Base-by-base conservation (phyloP, 768 basidiomycete genomes). In the Mrakia frigida region DNA sequence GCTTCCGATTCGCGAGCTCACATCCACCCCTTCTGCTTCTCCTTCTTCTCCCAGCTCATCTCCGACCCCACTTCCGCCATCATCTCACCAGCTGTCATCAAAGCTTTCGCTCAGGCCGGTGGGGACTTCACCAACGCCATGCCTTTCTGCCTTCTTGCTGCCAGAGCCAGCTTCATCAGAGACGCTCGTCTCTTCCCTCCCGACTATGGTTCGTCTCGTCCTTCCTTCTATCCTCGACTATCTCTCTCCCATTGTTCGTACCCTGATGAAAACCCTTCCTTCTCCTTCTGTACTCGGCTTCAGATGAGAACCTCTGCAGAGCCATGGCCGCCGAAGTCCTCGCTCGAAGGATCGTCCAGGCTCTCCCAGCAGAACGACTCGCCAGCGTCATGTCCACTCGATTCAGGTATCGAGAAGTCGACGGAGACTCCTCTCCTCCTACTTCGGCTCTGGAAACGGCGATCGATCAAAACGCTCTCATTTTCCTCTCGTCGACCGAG, bases 61-160 rank as follows among this genome's bases (percentile, higher is more conserved):
- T 88, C 86, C 80, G 89, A 90, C 46, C 88, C 93, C 0, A 94
- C 91, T 0, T 92, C 90, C 82, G 88, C 92, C 76, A 86, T 94
- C 70, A 92, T 96, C 61, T 94, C 93, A 0, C 90, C 90, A 1
- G 81, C 81, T 50, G 85, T 96, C 63, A 87, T 98, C 76, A 85
- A 86, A 56, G 89, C 93, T 1, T 98, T 90, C 80, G 87, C 86
- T 37, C 88, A 87, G 70, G 90, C 92, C 33, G 94, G 91, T 11
- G 95, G 95, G 9, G 93, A 96, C 83, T 94, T 94, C 81, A 83
- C 86, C 25, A 92, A 94, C 81, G 91, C 92, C 35, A 92, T 94
- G 21, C 83, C 84, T 2, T 84, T 82, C 78, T 80, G 79, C 80
- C 79, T 90, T 82, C 41, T 60, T 37, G 63, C 70, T 11, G 67